Base-by-base conservation (phyloP, 495 filamentous ascomycete genomes). In the Viridothelium virens region DNA sequence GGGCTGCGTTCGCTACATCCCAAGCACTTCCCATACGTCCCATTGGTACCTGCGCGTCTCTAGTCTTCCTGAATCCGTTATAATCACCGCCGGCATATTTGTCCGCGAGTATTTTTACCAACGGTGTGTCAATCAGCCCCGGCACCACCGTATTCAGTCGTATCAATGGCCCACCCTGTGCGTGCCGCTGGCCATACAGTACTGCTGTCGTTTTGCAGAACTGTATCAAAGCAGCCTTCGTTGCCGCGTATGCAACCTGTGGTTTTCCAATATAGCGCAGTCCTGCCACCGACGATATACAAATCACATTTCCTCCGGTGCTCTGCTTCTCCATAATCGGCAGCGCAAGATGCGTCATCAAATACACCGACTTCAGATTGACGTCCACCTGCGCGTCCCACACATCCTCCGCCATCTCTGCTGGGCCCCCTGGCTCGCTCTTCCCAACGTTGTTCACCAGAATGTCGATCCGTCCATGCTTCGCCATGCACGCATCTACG, bases 121-220 rank as follows among this genome's bases (percentile, higher is more conserved):
- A 75, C 0, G 80, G 81, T 6, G 81, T 83, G 62, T 79, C 74
- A 11, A 74, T 82, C 64, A 83, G 68, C 3, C 84, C 84, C 0
- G 83, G 82, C 9, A 83, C 80, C 10, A 86, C 77, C 0, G 78
- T 82, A 68, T 84, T 85, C 68, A 86, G 63, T 33, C 83, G 65
- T 2, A 84, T 77, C 34, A 62, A 59, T 9, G 64, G 61, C n/a
- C 62, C 50, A 9, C 63, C 66, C 0, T 73, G 71, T 38, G 75
- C 75, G 34, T 56, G 36, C 16, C 65, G 65, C 4, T 70, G 71
- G 0, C 79, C 82, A 72, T 82, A 85, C 0, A 82, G 78, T 0
- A 83, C 77, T 3, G 81, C 79, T 0, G 81, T 83, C 0, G 77
- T 74, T 31, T 81, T 80, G 9, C 82, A 80, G 48, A 84, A 82